Percentiles rank a stretch among this genome's conserved stretches.
Evolutionary conservation across 2,329 filamentous ascomycete species (phyloP).

Genomic region (Talaromyces sp.): DNA sequence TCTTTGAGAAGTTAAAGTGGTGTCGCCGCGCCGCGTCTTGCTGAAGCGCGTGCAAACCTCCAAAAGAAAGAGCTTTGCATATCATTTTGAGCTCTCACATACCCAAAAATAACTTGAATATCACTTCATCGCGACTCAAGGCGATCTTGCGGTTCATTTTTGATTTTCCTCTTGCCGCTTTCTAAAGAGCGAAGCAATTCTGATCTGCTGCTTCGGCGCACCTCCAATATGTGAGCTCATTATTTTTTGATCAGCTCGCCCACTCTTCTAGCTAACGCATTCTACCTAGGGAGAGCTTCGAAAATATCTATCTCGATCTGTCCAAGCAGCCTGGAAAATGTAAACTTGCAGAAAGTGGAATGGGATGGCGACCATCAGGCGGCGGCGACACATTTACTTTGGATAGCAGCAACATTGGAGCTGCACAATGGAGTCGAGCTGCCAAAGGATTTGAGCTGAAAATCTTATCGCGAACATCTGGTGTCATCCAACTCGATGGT

Average conservation of each 20-base stretch:
- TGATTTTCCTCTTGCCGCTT: too few species aligned
- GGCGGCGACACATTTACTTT: slow-evolving; percentile 92
- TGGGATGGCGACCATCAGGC: slow-evolving; percentile 88
- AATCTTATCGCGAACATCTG: slow-evolving; percentile 77
- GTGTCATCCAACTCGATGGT: slow-evolving; percentile 88
- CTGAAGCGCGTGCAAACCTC: slow-evolving; percentile 2
- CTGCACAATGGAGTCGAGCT: slow-evolving; percentile 91
- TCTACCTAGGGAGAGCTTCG: slow-evolving; percentile 74
- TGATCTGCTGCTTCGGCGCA: slow-evolving; percentile 18
- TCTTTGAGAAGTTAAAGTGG: slow-evolving; percentile 12
- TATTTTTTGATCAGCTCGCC: neutral
- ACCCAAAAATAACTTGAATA: neutral
- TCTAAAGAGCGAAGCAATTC: neutral
- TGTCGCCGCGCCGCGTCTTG: slow-evolving; percentile 14
- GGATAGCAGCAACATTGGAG: slow-evolving; percentile 77
- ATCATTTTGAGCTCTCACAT: neutral
- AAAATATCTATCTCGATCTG: slow-evolving; percentile 93
- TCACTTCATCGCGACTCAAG: neutral
- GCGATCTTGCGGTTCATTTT: neutral
- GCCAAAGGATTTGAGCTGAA: slow-evolving; percentile 91
- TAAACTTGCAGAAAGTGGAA: slow-evolving; percentile 86
- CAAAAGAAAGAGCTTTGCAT: slow-evolving; percentile 8
- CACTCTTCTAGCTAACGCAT: slow-evolving; percentile 4
- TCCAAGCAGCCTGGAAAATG: slow-evolving; percentile 91
- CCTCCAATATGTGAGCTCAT: slow-evolving; percentile 35